A percentile compares a stretch with the other conserved stretches of the same genome.
These are phyloP conservation scores for Meyerozyma sp. DNA, from an alignment of 1,139 yeast genomes.

Conservation along the genomic window DNA sequence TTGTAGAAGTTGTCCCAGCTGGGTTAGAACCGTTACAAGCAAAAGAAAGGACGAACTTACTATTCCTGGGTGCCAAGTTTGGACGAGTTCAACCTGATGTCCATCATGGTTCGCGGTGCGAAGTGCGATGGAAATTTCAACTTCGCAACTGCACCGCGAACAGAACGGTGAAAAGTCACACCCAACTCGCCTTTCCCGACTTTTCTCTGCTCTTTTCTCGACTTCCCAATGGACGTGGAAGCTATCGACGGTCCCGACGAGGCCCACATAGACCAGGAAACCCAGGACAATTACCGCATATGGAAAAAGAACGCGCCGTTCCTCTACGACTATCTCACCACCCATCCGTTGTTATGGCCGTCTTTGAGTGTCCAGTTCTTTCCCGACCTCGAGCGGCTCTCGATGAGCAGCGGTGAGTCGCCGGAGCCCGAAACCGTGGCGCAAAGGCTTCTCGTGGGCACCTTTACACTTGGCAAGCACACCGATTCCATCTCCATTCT, in stretches of 20 bases:
- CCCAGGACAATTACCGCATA: slow-evolving; percentile 28
- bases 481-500: slow-evolving; percentile 34
- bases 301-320: slow-evolving; percentile 57
- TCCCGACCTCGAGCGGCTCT: slow-evolving; percentile 34
- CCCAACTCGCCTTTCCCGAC: too few relatives aligned
- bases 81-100: slow-evolving; percentile 59
- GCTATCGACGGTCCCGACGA: background rate
- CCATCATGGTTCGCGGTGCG: slow-evolving; percentile 11
- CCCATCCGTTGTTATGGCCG: slow-evolving; percentile 52
- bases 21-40: slow-evolving; percentile 16
- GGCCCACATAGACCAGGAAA: slow-evolving; percentile 6
- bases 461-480: slow-evolving; percentile 11
- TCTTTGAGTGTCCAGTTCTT: slow-evolving; percentile 50
- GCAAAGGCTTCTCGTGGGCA: slow-evolving; percentile 18
- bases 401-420: slow-evolving; percentile 2
- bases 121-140: background rate
- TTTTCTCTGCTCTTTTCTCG: background rate
- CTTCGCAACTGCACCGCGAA: too few relatives aligned
- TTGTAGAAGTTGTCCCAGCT: slow-evolving; percentile 87
- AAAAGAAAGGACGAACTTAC: slow-evolving; percentile 31
- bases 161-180: too few relatives aligned
- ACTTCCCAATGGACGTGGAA: background rate
- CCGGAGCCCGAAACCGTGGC: background rate
- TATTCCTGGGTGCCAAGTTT: slow-evolving; percentile 75
- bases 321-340: slow-evolving; percentile 45